A percentile compares a stretch with the other conserved stretches of the same genome.
Conservation (phyloP, 495 filamentous ascomycete species). For the Filosporella fistucella region DNA sequence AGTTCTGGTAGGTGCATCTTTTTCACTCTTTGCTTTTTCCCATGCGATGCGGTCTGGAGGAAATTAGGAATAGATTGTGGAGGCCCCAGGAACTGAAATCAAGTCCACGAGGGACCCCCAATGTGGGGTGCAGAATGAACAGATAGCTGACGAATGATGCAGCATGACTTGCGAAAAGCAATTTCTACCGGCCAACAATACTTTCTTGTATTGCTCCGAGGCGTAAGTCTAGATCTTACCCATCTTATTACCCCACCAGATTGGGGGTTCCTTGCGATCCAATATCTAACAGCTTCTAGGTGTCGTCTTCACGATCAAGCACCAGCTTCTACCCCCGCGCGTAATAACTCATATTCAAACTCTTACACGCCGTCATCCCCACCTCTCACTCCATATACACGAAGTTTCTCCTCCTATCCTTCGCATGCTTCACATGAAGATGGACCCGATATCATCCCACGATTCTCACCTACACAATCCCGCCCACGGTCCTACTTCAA, state of each 20-base stretch:
- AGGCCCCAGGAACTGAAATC: conserved; percentile 2
- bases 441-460: conserved; percentile 26
- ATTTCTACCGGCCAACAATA: conserved; percentile 20
- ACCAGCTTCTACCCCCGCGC: conserved; percentile 7
- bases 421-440: conserved; percentile 9
- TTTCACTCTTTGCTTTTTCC: conserved; percentile 1
- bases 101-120: conserved; percentile 6
- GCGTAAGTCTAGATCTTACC: conserved; percentile 14
- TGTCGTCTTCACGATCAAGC: conserved; percentile 25
- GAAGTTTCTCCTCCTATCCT: conserved; percentile 6
- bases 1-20: conserved; percentile 23
- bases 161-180: conserved; percentile 27
- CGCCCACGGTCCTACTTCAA: conserved; percentile 25
- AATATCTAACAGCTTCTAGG: conserved; percentile 3
- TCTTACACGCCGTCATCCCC: conserved; percentile 13
- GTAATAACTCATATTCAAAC: conserved; percentile 8
- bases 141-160: conserved; percentile 17
- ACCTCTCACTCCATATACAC: conserved; percentile 18
- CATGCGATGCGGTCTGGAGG: neutral
- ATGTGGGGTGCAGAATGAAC: conserved; percentile 18
- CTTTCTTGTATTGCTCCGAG: conserved; percentile 23
- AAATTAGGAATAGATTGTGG: neutral
- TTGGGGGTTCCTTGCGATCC: conserved; percentile 3
- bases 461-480: conserved; percentile 24
- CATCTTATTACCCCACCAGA: neutral